phyloP scores from a whole-genome alignment of 2,329 filamentous ascomycete genomes.

The Fusarium anguioides region DNA sequence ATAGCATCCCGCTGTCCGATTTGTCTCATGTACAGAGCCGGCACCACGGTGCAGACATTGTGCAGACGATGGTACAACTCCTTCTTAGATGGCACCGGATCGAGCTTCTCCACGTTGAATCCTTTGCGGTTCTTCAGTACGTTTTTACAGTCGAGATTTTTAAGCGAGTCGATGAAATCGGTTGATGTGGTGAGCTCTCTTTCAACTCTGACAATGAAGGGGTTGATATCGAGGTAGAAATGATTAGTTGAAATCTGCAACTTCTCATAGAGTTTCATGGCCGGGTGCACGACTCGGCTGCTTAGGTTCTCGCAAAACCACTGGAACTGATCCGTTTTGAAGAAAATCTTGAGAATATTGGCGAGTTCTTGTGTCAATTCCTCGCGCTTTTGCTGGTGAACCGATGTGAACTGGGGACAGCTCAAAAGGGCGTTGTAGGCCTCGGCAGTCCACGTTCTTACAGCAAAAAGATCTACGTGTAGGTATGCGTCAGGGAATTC shows the following conservation, averaged over 20 bases:
- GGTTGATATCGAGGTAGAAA: constrained; percentile 52
- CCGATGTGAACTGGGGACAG: constrained; percentile 44
- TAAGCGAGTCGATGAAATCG: constrained; percentile 49
- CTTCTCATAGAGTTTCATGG: constrained; percentile 54
- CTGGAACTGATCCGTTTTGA: constrained; percentile 39
- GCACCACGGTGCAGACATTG: constrained; percentile 51
- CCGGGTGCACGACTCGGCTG: constrained; percentile 49
- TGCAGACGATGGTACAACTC: constrained; percentile 48
- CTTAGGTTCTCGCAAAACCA: constrained; percentile 41
- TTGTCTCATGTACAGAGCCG: constrained; percentile 52
- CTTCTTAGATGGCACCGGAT: constrained; percentile 46
- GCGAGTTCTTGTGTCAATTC: constrained; percentile 48
- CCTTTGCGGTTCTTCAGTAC: constrained; percentile 52
- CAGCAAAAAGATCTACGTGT: constrained; percentile 50
- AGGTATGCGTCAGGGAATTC: not conserved
- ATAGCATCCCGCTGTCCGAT: constrained; percentile 50
- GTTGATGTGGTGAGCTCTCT: constrained; percentile 43
- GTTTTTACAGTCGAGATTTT: constrained; percentile 51
- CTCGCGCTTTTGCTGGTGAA: constrained; percentile 40
- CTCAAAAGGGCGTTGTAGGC: constrained; percentile 52
- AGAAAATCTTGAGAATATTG: constrained; percentile 45
- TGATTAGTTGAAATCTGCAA: constrained; percentile 53
- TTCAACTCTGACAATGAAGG: constrained; percentile 43
- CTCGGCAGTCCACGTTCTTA: constrained; percentile 54
- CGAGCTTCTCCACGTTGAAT: constrained; percentile 49